These are phyloP conservation scores for Nannizziopsis arthrosporioides DNA, from an alignment of 2,329 filamentous ascomycete genomes.

Conservation along the genomic window DNA sequence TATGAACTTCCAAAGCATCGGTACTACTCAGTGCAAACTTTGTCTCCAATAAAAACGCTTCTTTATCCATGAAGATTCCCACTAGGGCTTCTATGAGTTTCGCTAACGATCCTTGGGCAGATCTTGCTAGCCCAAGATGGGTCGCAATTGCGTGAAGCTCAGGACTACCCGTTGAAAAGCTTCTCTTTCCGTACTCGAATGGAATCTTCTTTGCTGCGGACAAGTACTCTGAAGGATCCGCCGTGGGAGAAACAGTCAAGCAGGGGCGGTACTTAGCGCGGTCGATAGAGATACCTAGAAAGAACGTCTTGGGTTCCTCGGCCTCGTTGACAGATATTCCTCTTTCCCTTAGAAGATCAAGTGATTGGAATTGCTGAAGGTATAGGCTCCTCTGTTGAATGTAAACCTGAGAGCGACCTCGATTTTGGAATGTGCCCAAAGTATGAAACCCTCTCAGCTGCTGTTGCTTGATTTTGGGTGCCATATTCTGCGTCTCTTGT, in stretches of 20 bases:
- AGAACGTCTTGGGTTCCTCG: conserved; percentile 33
- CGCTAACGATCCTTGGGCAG: conserved; percentile 36
- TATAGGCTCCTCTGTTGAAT: conserved; percentile 44
- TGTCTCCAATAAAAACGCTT: conserved; percentile 52
- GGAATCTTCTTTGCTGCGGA: conserved; percentile 45
- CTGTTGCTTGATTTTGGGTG: conserved; percentile 21
- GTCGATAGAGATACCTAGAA: conserved; percentile 55
- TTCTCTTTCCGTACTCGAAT: conserved; percentile 47
- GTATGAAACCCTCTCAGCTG: conserved; percentile 47
- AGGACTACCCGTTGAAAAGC: conserved; percentile 33
- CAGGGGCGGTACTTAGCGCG: conserved; percentile 51
- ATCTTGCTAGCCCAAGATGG: conserved; percentile 44
- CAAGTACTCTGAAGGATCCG: conserved; percentile 33
- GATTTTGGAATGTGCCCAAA: conserved; percentile 18
- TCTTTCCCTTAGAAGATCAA: conserved; percentile 45
- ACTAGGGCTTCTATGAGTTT: conserved; percentile 45
- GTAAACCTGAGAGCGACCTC: background rate
- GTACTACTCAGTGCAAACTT: conserved; percentile 34
- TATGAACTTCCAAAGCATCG: conserved; percentile 40
- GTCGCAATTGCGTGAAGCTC: conserved; percentile 31
- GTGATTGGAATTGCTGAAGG: conserved; percentile 43
- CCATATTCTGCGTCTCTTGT: conserved; percentile 1
- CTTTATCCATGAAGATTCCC: conserved; percentile 50
- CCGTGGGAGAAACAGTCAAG: conserved; percentile 48
- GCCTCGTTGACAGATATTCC: conserved; percentile 36